Percentiles rank a stretch among this genome's conserved stretches.
phyloP scores from a whole-genome alignment of 2,329 filamentous ascomycete genomes.

The Colletotrichum lentis region DNA sequence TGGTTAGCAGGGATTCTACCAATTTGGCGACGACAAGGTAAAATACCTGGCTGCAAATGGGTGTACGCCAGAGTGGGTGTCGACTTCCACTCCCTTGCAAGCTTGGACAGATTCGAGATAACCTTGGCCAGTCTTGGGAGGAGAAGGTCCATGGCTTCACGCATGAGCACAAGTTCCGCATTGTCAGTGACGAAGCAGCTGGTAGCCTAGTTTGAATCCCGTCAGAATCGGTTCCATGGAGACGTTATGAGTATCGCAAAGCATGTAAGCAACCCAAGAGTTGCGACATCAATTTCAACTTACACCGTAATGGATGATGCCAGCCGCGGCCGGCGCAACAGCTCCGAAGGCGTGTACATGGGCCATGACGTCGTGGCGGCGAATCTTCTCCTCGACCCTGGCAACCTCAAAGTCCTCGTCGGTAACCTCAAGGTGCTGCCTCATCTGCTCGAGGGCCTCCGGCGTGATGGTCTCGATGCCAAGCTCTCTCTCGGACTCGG shows the following conservation, averaged over 20 bases:
- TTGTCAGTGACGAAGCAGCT: conserved; percentile 73
- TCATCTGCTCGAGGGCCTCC: conserved; percentile 80
- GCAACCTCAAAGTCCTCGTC: conserved; percentile 81
- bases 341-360: conserved; percentile 76
- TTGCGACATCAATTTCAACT: not conserved
- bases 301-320: conserved; percentile 75
- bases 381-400: conserved; percentile 76
- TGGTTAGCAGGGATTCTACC: not conserved
- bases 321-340: conserved; percentile 78
- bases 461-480: conserved; percentile 75
- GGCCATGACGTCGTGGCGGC: conserved; percentile 60
- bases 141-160: conserved; percentile 75
- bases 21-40: not conserved
- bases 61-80: conserved; percentile 69
- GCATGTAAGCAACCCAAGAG: not conserved
- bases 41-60: not conserved
- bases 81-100: conserved; percentile 68
- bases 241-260: not conserved
- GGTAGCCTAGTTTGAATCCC: conserved; percentile 41
- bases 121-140: conserved; percentile 81
- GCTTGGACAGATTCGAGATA: conserved; percentile 75
- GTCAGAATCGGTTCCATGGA: not conserved
- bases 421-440: conserved; percentile 74
- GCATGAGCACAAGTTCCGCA: conserved; percentile 78
- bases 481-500: conserved; percentile 79